These are phyloP conservation scores for Fusarium caatingaense DNA, from an alignment of 2,329 filamentous ascomycete genomes.

Conservation along the genomic window DNA sequence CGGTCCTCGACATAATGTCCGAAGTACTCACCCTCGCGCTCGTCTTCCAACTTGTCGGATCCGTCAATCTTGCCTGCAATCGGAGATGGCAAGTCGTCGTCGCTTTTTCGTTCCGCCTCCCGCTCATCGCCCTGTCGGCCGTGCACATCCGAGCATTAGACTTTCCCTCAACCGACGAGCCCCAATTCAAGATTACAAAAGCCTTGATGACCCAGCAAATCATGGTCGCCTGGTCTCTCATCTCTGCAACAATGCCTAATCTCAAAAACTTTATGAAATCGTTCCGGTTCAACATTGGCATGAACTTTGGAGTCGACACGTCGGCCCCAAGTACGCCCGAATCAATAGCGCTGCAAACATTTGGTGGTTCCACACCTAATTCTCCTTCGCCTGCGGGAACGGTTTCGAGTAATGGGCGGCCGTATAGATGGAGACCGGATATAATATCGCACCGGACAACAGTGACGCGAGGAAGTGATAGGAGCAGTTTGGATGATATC, in stretches of 20 bases:
- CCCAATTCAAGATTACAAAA: conserved; percentile 35
- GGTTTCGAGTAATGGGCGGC: neutral
- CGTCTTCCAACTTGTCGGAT: conserved; percentile 26
- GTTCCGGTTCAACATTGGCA: conserved; percentile 28
- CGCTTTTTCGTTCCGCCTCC: conserved; percentile 39
- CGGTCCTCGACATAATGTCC: conserved; percentile 20
- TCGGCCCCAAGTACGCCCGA: conserved; percentile 7
- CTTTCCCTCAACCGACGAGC: conserved; percentile 22
- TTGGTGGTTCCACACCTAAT: neutral
- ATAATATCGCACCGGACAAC: conserved; percentile 14
- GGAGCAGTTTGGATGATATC: conserved; percentile 15
- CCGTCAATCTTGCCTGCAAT: conserved; percentile 29
- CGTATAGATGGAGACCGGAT: conserved; percentile 3
- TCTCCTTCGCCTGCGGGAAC: neutral
- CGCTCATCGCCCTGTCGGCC: conserved; percentile 33
- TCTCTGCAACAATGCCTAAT: conserved; percentile 38
- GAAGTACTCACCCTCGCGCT: conserved; percentile 30
- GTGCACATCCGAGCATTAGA: conserved; percentile 18
- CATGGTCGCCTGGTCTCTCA: conserved; percentile 37
- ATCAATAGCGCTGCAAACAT: conserved; percentile 25
- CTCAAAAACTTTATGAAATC: conserved; percentile 41
- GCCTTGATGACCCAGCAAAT: conserved; percentile 28
- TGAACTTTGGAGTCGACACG: conserved; percentile 34
- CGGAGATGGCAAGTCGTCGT: conserved; percentile 32
- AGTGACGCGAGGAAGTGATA: neutral